Evolutionary conservation across 1,284 basidiomycete species (phyloP).

Genomic region (Rhodofomes roseus): DNA sequence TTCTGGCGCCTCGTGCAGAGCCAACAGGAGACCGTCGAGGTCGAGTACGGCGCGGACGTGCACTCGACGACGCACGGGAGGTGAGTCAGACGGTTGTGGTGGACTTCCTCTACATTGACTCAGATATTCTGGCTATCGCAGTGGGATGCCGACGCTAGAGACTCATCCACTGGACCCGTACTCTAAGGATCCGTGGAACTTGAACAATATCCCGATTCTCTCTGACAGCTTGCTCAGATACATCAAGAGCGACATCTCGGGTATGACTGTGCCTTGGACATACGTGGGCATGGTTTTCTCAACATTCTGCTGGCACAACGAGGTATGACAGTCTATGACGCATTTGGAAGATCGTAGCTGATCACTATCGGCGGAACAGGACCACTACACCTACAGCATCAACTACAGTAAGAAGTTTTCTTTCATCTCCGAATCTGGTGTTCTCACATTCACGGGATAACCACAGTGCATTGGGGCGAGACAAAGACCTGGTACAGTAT

Average conservation of each 20-base stretch:
- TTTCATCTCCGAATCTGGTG: neutral
- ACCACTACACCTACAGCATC: conserved; percentile 97
- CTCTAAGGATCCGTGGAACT: conserved; percentile 93
- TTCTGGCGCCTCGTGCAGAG: conserved; percentile 97
- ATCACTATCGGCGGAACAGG: conserved; percentile 41
- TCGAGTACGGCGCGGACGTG: conserved; percentile 98
- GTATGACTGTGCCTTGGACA: conserved; percentile 99
- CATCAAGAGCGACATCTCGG: conserved; percentile 98
- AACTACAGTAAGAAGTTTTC: conserved; percentile 77
- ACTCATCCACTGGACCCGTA: conserved; percentile 87
- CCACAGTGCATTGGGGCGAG: conserved; percentile 95
- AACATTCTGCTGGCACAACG: conserved; percentile 99
- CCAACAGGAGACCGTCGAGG: conserved; percentile 88
- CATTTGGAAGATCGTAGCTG: neutral
- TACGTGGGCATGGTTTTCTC: conserved; percentile 99
- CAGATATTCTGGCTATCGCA: conserved; percentile 30
- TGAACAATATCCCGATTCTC: conserved; percentile 95
- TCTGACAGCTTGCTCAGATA: conserved; percentile 85
- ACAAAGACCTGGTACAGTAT: conserved; percentile 99
- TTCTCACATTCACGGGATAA: conserved; percentile 13
- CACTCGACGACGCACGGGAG: conserved; percentile 97
- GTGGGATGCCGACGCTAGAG: conserved; percentile 93
- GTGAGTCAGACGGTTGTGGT: conserved; percentile 38
- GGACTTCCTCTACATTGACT: conserved; percentile 7
- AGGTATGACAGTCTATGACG: conserved; percentile 50